Evolutionary conservation across 2,329 filamentous ascomycete species (phyloP).

Genomic region (Diaporthe longicolla): DNA sequence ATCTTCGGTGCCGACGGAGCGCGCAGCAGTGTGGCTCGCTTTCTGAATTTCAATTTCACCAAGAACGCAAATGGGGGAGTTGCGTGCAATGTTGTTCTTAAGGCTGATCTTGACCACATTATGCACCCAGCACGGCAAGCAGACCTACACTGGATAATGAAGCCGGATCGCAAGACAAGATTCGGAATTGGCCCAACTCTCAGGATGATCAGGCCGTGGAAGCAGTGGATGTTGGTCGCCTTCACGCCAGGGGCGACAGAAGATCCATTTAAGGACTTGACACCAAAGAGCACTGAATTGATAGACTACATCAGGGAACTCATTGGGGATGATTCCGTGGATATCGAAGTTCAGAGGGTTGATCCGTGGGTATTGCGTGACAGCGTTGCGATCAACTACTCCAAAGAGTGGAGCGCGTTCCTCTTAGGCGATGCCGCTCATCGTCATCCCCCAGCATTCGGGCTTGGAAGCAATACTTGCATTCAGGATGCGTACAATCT

Average conservation of each 20-base stretch:
- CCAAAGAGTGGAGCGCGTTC: constrained; percentile 56
- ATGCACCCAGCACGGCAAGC: constrained; percentile 61
- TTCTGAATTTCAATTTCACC: constrained; percentile 2
- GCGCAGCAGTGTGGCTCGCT: constrained; percentile 34
- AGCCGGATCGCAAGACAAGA: constrained; percentile 61
- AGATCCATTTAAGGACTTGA: constrained; percentile 36
- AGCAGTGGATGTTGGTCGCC: constrained; percentile 67
- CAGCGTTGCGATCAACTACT: constrained; percentile 65
- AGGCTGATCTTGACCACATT: constrained; percentile 62
- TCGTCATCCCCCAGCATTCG: constrained; percentile 65
- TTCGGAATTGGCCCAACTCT: constrained; percentile 60
- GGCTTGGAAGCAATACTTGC: constrained; percentile 66
- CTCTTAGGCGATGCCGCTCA: constrained; percentile 67
- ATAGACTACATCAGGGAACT: constrained; percentile 55
- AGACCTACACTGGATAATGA: constrained; percentile 69
- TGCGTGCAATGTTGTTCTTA: constrained; percentile 34
- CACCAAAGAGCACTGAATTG: constrained; percentile 25
- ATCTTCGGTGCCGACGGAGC: constrained; percentile 69
- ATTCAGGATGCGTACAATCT: constrained; percentile 64
- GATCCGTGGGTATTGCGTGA: constrained; percentile 70
- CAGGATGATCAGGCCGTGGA: constrained; percentile 71
- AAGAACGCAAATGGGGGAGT: constrained; percentile 11
- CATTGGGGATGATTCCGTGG: constrained; percentile 64
- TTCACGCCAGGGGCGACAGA: constrained; percentile 46
- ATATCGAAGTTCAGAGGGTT: constrained; percentile 61